These are phyloP conservation scores for Fonsecaea multimorphosa DNA, from an alignment of 2,329 filamentous ascomycete species.

Conservation along the genomic window DNA sequence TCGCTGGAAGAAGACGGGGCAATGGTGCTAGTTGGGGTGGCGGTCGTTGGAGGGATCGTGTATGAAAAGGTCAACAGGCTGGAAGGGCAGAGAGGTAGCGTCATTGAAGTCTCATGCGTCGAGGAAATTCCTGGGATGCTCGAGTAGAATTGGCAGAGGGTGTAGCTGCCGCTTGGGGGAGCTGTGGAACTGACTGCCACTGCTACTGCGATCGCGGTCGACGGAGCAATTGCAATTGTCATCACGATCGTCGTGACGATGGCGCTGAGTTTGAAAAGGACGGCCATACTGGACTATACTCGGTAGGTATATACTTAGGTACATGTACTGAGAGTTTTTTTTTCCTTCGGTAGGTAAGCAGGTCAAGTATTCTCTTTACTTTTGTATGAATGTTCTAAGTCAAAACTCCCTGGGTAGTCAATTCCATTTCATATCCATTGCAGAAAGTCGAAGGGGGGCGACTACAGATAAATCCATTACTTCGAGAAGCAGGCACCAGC, in stretches of 20 bases:
- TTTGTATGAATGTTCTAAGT: neutral
- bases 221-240: neutral
- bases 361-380: neutral
- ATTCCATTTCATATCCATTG: neutral
- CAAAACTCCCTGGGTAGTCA: too few relatives aligned
- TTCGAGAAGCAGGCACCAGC: neutral
- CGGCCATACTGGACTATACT: neutral
- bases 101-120: neutral
- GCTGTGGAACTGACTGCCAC: neutral
- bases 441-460: neutral
- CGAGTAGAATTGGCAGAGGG: neutral
- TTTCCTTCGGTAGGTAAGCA: neutral
- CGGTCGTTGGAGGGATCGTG: neutral
- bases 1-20: neutral
- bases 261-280: neutral
- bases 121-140: neutral
- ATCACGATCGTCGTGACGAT: neutral
- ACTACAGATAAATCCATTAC: neutral
- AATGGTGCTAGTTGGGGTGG: neutral
- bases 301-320: neutral
- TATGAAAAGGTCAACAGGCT: slow-evolving; percentile 1
- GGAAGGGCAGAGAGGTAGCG: slow-evolving; percentile 1
- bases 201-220: neutral
- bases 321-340: neutral
- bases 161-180: neutral